Base-by-base conservation (phyloP, 31 red algal genomes). In the Odonthalia washingtoniensis region DNA sequence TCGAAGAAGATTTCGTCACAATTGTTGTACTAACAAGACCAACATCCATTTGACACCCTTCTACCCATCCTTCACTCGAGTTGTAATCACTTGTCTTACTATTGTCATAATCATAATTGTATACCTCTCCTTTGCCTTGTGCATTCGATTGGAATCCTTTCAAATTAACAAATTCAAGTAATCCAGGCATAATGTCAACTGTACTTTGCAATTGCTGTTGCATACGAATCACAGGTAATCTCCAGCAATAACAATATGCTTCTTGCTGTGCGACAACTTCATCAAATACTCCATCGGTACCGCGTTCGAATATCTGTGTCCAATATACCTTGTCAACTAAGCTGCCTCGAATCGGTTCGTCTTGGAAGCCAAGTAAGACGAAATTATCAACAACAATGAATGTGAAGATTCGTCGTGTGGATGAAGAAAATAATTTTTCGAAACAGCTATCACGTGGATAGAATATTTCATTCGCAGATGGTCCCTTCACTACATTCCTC, bases 201-300 rank as follows among this genome's bases (percentile, higher is more conserved):
- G 87, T 82, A 70, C 76, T 57, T 76, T 44, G 78, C 42, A 93
- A 57, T 27, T 87, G 41, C 33, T 67, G 34, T 40, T 61, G 46
- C 62, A 63, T 87, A 67, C 85, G 30, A 0, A 87, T 28, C 4
- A 93, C 72, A 9, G 83, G 84, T 31, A 93, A 49, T 72, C 90
- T 75, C 90, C 90, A 93, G 67, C 90, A 93, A 42, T 87, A 93
- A 53, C 90, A 93, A 21, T 36, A 60, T 1, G 61, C 84, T 46
- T 87, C 61, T 21, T 82, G 78, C 40, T 28, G 39, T 27, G 80
- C 77, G 21, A 75, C 49, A 12, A 87, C 49, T 17, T 28, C 44
- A 0, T 37, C 16, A 44, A 86, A 78, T 70, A 60, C 41, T 31
- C 84, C 85, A 81, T 68, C 53, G 46, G 46, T 21, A 60, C 74